Conservation (phyloP, 208 protist species). For the Endotrypanum monterogeii region DNA sequence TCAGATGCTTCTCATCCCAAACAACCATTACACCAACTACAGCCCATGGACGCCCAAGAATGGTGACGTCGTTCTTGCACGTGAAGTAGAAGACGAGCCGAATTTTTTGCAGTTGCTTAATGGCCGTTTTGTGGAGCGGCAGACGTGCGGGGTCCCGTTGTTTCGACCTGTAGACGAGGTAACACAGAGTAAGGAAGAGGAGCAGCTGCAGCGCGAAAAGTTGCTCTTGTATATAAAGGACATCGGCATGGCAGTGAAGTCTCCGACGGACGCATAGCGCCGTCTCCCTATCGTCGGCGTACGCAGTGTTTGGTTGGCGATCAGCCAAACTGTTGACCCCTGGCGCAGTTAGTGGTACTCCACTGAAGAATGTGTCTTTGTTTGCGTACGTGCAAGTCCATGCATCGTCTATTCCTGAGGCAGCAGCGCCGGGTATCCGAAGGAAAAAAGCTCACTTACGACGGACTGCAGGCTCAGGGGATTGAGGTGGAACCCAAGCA, state of each 20-base stretch:
- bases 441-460: too few relatives aligned
- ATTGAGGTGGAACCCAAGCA: too few relatives aligned
- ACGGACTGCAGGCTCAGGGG: too few relatives aligned
- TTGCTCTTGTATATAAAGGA: conserved; percentile 7
- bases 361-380: too few relatives aligned
- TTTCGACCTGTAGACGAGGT: conserved; percentile 66
- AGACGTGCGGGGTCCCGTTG: conserved; percentile 77
- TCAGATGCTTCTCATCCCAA: conserved; percentile 76
- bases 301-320: too few relatives aligned
- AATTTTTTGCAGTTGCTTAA: conserved; percentile 84
- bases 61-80: conserved; percentile 79
- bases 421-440: too few relatives aligned
- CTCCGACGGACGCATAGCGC: neutral
- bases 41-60: conserved; percentile 86
- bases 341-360: too few relatives aligned
- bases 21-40: conserved; percentile 83
- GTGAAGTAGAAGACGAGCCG: conserved; percentile 59
- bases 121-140: conserved; percentile 79
- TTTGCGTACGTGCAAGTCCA: too few relatives aligned
- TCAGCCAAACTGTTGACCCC: too few relatives aligned
- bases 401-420: too few relatives aligned
- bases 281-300: neutral
- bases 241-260: neutral
- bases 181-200: conserved; percentile 15
- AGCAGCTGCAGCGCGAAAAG: conserved; percentile 15